Base-by-base conservation (phyloP, 495 filamentous ascomycete species). In the Penicillium canescens region DNA sequence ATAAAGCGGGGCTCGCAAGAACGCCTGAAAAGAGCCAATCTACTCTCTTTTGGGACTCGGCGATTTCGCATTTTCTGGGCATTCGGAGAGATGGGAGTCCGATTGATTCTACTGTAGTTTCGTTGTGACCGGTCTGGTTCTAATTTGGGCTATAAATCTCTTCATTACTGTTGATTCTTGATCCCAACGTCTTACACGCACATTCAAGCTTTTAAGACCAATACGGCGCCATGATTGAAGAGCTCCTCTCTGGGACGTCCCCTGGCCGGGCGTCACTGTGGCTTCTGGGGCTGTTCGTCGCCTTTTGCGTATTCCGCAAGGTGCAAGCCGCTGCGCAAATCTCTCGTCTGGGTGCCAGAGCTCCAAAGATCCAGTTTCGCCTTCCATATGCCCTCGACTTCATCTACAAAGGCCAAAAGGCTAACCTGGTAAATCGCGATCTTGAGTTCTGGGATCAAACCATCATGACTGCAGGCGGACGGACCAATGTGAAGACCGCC, bases 331-430 rank as follows among this genome's bases (percentile, higher is more conserved):
- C 64, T 23, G 57, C 40, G 35, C 60, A 71, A 50, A 69, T 75
- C 40, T 57, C 69, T 1, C 62, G 67, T 2, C 61, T 76, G 28
- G 74, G 74, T 10, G 56, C 59, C 18, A 65, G 71, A 20, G 72
- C 74, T 26, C 63, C 71, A 46, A 61, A 61, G 33, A 54, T 73
- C 36, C 44, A 46, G 20, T 68, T 71, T 41, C 59, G 49, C 60
- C 57, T 75, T 34, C 73, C 73, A 18, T 76, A 75, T 43, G 87
- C 83, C 42, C 50, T 91, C 40, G 86, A 88, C 62, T 73, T 87
- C 39, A 69, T 92, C 36, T 71, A 71, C 57, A 61, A 68, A 1
- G 76, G 77, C 21, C 60, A 88, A 13, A 53, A 65, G n/a, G 73
- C 78, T 33, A 77, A 80, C 13, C 70, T 72, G 50, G 62, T 65